Conservation (phyloP, 2,329 filamentous ascomycete genomes). For the Plenodomus lindquistii region DNA sequence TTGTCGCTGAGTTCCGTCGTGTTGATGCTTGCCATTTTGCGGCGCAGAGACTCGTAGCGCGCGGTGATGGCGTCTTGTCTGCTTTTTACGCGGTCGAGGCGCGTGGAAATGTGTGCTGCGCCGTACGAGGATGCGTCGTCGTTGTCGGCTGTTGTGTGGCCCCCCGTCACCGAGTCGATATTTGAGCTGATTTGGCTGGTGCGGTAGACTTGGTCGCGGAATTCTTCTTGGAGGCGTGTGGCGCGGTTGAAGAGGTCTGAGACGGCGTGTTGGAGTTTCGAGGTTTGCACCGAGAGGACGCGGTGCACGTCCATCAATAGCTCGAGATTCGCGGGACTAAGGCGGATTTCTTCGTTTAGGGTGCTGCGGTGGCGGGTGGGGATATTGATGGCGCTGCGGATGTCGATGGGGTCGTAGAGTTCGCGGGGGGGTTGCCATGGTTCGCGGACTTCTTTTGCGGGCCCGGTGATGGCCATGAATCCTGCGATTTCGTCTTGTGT, state of each 20-base stretch:
- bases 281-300: conserved; percentile 70
- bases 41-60: conserved; percentile 63
- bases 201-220: conserved; percentile 68
- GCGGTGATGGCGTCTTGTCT: conserved; percentile 62
- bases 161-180: conserved; percentile 68
- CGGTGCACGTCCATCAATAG: conserved; percentile 75
- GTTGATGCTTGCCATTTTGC: conserved; percentile 52
- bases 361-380: conserved; percentile 64
- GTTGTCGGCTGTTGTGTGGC: conserved; percentile 48
- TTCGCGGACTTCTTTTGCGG: conserved; percentile 61
- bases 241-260: conserved; percentile 75
- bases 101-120: conserved; percentile 62
- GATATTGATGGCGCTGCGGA: conserved; percentile 62
- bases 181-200: conserved; percentile 67
- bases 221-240: conserved; percentile 67
- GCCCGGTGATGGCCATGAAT: conserved; percentile 21
- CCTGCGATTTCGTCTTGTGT: conserved; percentile 33
- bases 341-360: conserved; percentile 68
- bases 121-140: conserved; percentile 54
- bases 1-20: conserved; percentile 64
- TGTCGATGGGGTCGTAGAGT: conserved; percentile 61
- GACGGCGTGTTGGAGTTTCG: conserved; percentile 68
- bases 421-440: conserved; percentile 66
- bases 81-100: conserved; percentile 59
- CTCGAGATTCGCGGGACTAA: conserved; percentile 71